phyloP scores from a whole-genome alignment of 768 basidiomycete genomes.

The Suillus occidentalis region DNA sequence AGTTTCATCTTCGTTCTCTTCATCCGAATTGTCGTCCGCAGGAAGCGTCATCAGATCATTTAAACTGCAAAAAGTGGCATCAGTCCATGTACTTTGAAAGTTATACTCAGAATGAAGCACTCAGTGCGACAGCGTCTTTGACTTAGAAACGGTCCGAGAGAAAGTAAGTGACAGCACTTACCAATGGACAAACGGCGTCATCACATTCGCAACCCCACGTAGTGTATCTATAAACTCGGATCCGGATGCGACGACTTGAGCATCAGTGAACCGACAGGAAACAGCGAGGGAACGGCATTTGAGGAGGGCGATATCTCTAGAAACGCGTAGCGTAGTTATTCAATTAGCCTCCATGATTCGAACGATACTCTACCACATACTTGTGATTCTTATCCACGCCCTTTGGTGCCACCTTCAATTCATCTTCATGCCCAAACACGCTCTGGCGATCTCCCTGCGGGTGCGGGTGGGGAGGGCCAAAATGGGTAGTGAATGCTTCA shows the following conservation, averaged over 20 bases:
- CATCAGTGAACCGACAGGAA: slow-evolving; percentile 64
- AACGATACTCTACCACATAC: not conserved
- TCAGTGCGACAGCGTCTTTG: not conserved
- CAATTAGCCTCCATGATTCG: not conserved
- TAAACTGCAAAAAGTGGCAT: slow-evolving; percentile 40
- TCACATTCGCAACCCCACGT: slow-evolving; percentile 49
- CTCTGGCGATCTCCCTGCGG: slow-evolving; percentile 64
- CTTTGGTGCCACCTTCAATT: slow-evolving; percentile 80
- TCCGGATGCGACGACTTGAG: slow-evolving; percentile 58
- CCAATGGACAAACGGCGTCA: slow-evolving; percentile 82
- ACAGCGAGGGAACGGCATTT: slow-evolving; percentile 60
- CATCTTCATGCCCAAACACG: slow-evolving; percentile 86
- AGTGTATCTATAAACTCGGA: slow-evolving; percentile 64
- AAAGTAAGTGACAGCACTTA: slow-evolving; percentile 31
- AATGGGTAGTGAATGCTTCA: slow-evolving; percentile 71
- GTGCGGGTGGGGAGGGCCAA: slow-evolving; percentile 67
- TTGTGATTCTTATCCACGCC: not conserved
- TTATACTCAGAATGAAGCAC: not conserved
- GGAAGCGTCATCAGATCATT: slow-evolving; percentile 71
- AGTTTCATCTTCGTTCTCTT: not conserved
- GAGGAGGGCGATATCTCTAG: slow-evolving; percentile 76
- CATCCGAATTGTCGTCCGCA: slow-evolving; percentile 30
- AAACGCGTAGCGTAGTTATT: not conserved
- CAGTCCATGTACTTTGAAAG: not conserved
- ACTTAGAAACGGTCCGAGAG: not conserved